These are phyloP conservation scores for Davidsoniella australis DNA, from an alignment of 2,329 filamentous ascomycete genomes.

Conservation along the genomic window DNA sequence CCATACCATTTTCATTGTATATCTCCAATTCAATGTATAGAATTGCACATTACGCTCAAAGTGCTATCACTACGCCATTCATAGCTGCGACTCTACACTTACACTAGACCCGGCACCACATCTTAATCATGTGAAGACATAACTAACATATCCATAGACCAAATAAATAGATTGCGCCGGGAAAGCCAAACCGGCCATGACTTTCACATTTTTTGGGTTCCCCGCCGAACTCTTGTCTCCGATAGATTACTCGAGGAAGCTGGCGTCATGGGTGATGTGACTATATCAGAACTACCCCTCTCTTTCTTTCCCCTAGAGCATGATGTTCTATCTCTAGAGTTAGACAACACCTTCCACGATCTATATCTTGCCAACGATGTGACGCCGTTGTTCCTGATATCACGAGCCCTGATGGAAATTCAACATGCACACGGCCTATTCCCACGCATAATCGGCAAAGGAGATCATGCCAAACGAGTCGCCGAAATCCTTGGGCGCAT, in stretches of 20 bases:
- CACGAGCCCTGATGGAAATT: conserved; percentile 83
- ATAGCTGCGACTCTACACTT: not conserved
- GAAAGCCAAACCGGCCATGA: conserved; percentile 86
- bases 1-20: not conserved
- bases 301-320: conserved; percentile 85
- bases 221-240: conserved; percentile 76
- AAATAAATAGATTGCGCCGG: conserved; percentile 77
- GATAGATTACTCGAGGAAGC: conserved; percentile 85
- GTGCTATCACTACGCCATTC: not conserved
- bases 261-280: conserved; percentile 83
- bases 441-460: conserved; percentile 85
- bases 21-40: not conserved
- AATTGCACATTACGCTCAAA: not conserved
- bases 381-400: conserved; percentile 74
- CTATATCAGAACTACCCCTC: conserved; percentile 68
- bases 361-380: conserved; percentile 82
- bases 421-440: conserved; percentile 88
- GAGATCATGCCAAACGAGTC: conserved; percentile 78
- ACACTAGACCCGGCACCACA: not conserved
- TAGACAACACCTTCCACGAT: conserved; percentile 74
- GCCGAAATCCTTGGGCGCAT: conserved; percentile 78
- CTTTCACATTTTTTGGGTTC: conserved; percentile 92
- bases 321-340: conserved; percentile 78
- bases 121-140: not conserved
- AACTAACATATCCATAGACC: conserved; percentile 38